Conservation (phyloP, 1,284 basidiomycete species). For the Cerioporus squamosus region DNA sequence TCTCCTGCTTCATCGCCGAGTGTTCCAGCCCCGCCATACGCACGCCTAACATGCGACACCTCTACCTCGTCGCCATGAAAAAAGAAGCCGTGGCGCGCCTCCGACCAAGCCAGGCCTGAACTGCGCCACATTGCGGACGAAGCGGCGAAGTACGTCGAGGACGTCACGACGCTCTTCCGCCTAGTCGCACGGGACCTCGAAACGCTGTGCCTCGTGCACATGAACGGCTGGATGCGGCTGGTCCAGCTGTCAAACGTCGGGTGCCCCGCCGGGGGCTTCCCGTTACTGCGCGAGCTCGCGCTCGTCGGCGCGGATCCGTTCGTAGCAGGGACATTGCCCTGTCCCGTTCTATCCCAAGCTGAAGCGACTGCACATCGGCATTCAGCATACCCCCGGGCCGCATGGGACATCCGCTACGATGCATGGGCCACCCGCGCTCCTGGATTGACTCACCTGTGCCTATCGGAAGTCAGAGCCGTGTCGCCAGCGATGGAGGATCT, state of each 20-base stretch:
- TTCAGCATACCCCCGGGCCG: background rate
- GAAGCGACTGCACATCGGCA: background rate
- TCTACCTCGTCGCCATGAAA: background rate
- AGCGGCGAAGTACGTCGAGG: background rate
- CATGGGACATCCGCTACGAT: background rate
- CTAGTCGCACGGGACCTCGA: background rate
- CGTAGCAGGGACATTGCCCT: background rate
- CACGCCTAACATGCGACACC: constrained; percentile 1
- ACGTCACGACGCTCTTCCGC: background rate
- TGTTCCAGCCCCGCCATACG: background rate
- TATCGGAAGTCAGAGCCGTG: background rate
- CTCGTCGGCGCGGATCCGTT: background rate
- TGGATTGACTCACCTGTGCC: background rate
- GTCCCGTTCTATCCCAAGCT: background rate
- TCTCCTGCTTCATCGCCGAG: background rate
- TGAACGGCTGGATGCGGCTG: background rate
- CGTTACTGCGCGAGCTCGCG: constrained; percentile 6
- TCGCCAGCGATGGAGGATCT: no score
- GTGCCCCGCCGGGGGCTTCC: background rate
- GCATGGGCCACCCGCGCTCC: constrained; percentile 1
- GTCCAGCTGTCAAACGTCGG: background rate
- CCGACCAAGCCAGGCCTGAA: background rate
- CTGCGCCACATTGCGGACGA: background rate
- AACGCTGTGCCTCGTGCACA: background rate
- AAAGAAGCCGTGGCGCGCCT: background rate